Base-by-base conservation (phyloP, 2,329 filamentous ascomycete species). In the Xylariales sp. region DNA sequence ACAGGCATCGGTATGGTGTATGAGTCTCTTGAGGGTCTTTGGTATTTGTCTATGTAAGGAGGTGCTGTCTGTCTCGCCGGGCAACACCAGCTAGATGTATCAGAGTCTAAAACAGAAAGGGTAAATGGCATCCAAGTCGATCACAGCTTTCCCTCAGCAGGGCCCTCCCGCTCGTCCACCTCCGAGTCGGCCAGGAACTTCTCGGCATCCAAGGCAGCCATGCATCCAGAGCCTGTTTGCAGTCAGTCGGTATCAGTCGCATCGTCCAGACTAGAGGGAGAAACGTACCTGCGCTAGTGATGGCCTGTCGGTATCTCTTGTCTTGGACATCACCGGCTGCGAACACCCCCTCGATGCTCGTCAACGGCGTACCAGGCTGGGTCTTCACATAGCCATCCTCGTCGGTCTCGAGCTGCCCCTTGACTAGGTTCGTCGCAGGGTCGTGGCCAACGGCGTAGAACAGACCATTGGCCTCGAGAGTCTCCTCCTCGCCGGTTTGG, bases 381-480 rank as follows among this genome's bases (percentile, higher is more conserved):
- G 93, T 98, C 54, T 89, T 64, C 45, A 98, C 80, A 68, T 98
- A 98, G 16, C 88, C 89, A 49, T 98, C 91, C 49, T 79, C 77
- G 59, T 98, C 94, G 57, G 85, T 86, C 48, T 93, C 78, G 46
- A 98, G 58, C 71, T 97, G 89, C 39, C 80, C 88, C 78, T 93
- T 94, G 68, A 98, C 85, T 29, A 98, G 74, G n/a, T 68, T 59
- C 1, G 88, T 97, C 36, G 93, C 94, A 10, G 93, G 93, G 62
- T 96, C 91, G 69, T 98, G 93, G 18, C 93, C 93, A 40, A 98
- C 85, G 57, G 94, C 93, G 66, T 98, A 98, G 70, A 98, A 98
- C 18, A 98, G 75, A 20, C 93, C 93, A 65, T 86, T 95, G 38
- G 91, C 91, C 53, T 88, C 82, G 36, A 96, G 71, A n/a, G 84